phyloP scores from a whole-genome alignment of 2,329 filamentous ascomycete species.

The Sporothrix brasiliensis region DNA sequence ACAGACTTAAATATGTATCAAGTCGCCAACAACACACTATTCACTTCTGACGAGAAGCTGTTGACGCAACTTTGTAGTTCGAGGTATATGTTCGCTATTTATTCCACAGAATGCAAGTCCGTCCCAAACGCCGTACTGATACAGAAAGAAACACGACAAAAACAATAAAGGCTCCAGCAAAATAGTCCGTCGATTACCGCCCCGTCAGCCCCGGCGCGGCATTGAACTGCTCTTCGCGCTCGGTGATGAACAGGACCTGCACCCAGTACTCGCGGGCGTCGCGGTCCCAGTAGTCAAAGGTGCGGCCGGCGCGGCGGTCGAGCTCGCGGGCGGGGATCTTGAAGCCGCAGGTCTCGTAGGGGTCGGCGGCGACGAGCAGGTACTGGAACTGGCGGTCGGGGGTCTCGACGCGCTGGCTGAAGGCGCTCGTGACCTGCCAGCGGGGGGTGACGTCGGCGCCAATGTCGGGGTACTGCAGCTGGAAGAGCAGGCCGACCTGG shows the following conservation, averaged over 20 bases:
- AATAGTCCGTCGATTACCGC: neutral
- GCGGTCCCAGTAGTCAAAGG: constrained; percentile 93
- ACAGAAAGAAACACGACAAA: neutral
- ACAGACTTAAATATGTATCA: too few relatives aligned
- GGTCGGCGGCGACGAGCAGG: constrained; percentile 89
- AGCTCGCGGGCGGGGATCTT: constrained; percentile 94
- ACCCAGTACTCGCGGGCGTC: constrained; percentile 98
- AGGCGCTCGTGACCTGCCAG: constrained; percentile 96
- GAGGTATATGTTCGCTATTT: constrained; percentile 21
- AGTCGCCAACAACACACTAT: neutral
- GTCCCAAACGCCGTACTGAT: constrained; percentile 3
- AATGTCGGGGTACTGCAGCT: constrained; percentile 94
- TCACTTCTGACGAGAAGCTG: too few relatives aligned
- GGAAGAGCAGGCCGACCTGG: constrained; percentile 91
- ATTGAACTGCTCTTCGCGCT: constrained; percentile 87
- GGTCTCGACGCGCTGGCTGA: constrained; percentile 92
- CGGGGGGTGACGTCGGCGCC: constrained; percentile 73
- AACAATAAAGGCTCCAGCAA: too few relatives aligned
- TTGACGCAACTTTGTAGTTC: neutral
- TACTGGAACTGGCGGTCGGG: constrained; percentile 95
- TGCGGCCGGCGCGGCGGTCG: constrained; percentile 82
- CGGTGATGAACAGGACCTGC: constrained; percentile 97
- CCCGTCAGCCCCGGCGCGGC: constrained; percentile 60
- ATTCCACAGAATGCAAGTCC: neutral
- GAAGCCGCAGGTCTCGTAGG: constrained; percentile 96